Evolutionary conservation across 2,329 filamentous ascomycete species (phyloP).

Genomic region (Aaosphaeria arxii): DNA sequence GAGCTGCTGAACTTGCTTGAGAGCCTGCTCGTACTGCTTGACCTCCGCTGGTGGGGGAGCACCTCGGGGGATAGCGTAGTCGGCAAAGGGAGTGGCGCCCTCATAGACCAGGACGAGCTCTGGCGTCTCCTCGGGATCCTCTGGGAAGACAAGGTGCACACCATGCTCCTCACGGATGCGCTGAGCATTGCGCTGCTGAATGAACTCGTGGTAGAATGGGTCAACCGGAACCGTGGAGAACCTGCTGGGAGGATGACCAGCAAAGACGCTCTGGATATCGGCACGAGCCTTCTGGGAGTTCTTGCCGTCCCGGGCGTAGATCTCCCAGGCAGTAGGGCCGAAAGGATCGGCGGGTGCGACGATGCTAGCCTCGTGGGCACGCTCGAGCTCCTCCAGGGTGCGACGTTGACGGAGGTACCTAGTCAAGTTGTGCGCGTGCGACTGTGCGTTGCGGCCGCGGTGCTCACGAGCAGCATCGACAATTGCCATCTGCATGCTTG

Average conservation of each 20-base stretch:
- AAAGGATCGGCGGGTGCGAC: conserved; percentile 71
- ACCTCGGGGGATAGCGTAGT: conserved; percentile 55
- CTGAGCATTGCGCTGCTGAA: conserved; percentile 62
- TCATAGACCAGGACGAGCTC: conserved; percentile 74
- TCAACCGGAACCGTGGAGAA: conserved; percentile 68
- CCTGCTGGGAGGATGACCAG: conserved; percentile 69
- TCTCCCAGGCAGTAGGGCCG: conserved; percentile 75
- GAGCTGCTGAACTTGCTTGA: conserved; percentile 58
- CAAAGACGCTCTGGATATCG: conserved; percentile 72
- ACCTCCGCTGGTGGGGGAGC: conserved; percentile 55
- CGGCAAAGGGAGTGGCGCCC: conserved; percentile 53
- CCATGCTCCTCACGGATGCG: conserved; percentile 66
- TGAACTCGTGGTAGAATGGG: conserved; percentile 74
- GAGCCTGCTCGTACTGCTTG: conserved; percentile 54
- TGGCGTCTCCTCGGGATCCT: conserved; percentile 56
- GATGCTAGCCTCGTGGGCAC: conserved; percentile 78
- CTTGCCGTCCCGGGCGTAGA: conserved; percentile 84
- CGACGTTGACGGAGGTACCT: conserved; percentile 81
- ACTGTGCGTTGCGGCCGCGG: conserved; percentile 67
- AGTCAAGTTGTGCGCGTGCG: conserved; percentile 81
- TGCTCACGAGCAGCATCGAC: conserved; percentile 82
- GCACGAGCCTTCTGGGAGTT: conserved; percentile 73
- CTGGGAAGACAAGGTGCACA: conserved; percentile 71
- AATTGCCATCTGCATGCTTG: conserved; percentile 78
- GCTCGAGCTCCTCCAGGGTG: conserved; percentile 80